Evolutionary conservation across 1,139 yeast species (phyloP).

Genomic region (Lodderomyces elongisporus): DNA sequence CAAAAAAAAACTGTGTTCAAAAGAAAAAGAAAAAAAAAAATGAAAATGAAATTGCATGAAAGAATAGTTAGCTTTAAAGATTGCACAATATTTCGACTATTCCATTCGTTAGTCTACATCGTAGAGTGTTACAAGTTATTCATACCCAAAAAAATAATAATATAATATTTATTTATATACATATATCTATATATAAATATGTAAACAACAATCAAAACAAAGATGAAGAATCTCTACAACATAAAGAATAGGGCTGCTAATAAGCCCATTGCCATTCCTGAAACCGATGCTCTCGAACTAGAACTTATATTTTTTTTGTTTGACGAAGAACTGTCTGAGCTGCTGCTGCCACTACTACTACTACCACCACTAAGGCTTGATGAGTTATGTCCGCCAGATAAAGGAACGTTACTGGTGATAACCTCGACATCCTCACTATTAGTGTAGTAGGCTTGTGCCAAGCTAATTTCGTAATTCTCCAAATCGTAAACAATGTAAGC

Average conservation of each 20-base stretch:
- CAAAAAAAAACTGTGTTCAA: too few species aligned
- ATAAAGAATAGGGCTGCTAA: not conserved
- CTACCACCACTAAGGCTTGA: slow-evolving; percentile 1
- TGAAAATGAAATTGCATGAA: too few species aligned
- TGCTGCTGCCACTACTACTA: too few species aligned
- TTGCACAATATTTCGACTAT: too few species aligned
- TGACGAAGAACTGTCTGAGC: slow-evolving; percentile 1
- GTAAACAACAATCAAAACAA: too few species aligned
- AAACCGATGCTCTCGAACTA: not conserved
- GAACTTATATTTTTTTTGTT: not conserved
- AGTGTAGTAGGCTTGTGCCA: slow-evolving; percentile 57
- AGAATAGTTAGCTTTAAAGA: too few species aligned
- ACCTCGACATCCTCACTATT: slow-evolving; percentile 9
- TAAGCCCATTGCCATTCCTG: not conserved
- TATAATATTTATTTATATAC: too few species aligned
- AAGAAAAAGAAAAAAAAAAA: too few species aligned
- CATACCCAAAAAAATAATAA: too few species aligned
- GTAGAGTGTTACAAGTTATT: too few species aligned
- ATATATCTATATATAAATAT: not conserved
- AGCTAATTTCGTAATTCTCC: slow-evolving; percentile 55
- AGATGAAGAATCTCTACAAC: slow-evolving; percentile 3
- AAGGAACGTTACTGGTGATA: slow-evolving; percentile 5
- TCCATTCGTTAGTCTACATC: too few species aligned
- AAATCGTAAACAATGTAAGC: slow-evolving; percentile 79
- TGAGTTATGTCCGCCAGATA: slow-evolving; percentile 8